Evolutionary conservation across 768 basidiomycete species (phyloP).

Genomic region (Hysterangium stoloniferum): DNA sequence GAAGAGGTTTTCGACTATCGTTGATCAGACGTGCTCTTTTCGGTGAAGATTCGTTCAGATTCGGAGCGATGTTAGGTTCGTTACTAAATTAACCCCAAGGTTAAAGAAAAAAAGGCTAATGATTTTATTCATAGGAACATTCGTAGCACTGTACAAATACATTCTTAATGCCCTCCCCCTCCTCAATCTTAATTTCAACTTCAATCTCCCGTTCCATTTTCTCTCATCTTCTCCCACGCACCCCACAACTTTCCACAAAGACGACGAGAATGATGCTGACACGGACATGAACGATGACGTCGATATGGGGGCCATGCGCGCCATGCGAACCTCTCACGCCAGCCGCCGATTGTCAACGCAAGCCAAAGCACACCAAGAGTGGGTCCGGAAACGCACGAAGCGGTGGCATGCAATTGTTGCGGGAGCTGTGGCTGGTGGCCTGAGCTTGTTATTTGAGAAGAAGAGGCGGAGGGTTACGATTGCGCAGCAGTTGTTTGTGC

Average conservation of each 20-base stretch:
- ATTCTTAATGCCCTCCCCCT: conserved; percentile 73
- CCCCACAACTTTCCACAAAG: conserved; percentile 23
- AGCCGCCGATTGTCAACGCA: conserved; percentile 46
- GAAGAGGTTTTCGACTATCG: conserved; percentile 53
- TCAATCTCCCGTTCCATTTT: conserved; percentile 17
- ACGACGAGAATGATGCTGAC: conserved; percentile 27
- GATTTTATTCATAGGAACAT: conserved; percentile 44
- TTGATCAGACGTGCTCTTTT: conserved; percentile 78
- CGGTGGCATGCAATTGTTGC: conserved; percentile 78
- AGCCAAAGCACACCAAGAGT: conserved; percentile 52
- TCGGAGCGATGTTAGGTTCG: conserved; percentile 81
- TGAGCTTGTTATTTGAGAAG: conserved; percentile 75
- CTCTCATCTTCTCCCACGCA: conserved; percentile 23
- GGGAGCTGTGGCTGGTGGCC: conserved; percentile 63
- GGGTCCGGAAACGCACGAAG: conserved; percentile 59
- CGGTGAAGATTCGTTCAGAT: conserved; percentile 73
- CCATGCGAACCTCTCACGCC: background rate
- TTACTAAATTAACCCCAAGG: conserved; percentile 6
- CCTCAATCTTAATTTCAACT: conserved; percentile 37
- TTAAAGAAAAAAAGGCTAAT: background rate
- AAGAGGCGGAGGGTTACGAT: conserved; percentile 54
- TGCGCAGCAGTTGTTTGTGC: conserved; percentile 84
- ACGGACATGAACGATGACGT: conserved; percentile 26
- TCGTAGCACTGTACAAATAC: conserved; percentile 72
- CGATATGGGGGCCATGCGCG: conserved; percentile 11